These are phyloP conservation scores for Ceriops tagal DNA, from an alignment of 345 rosid genomes.

Conservation along the genomic window DNA sequence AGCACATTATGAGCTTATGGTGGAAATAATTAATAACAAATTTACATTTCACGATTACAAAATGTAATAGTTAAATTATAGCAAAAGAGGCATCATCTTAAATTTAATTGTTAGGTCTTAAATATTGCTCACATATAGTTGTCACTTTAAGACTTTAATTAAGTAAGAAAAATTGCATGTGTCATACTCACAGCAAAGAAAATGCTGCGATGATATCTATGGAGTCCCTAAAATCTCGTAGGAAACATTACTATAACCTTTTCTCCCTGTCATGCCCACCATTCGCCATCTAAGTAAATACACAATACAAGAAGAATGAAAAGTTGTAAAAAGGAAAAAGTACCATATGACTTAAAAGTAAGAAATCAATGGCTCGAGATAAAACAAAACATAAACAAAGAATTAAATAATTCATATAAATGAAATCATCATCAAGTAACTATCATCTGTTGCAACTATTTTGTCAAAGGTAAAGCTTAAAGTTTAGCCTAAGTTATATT, in stretches of 20 bases:
- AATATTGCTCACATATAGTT: background rate
- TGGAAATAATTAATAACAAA: constrained; percentile 2
- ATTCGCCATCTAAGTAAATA: background rate
- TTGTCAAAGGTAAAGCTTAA: background rate
- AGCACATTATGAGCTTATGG: background rate
- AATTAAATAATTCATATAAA: background rate
- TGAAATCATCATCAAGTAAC: too few species aligned
- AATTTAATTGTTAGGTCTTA: too few species aligned
- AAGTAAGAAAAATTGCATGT: constrained; percentile 7
- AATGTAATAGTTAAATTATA: background rate
- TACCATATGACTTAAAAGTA: too few species aligned
- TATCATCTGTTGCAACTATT: background rate
- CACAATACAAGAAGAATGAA: background rate
- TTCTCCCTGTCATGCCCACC: constrained; percentile 52
- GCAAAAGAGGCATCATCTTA: too few species aligned
- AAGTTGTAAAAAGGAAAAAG: too few species aligned
- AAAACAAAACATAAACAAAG: background rate
- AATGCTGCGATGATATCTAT: constrained; percentile 73
- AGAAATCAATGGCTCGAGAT: background rate
- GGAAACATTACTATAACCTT: constrained; percentile 83
- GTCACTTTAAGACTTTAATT: constrained; percentile 6
- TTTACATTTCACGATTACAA: background rate
- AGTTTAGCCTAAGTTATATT: too few species aligned
- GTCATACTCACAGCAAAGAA: constrained; percentile 78
- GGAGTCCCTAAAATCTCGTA: constrained; percentile 83